Evolutionary conservation across 352 stramenopile genomes (phyloP).

Genomic region (Globisporangium sylvaticum): DNA sequence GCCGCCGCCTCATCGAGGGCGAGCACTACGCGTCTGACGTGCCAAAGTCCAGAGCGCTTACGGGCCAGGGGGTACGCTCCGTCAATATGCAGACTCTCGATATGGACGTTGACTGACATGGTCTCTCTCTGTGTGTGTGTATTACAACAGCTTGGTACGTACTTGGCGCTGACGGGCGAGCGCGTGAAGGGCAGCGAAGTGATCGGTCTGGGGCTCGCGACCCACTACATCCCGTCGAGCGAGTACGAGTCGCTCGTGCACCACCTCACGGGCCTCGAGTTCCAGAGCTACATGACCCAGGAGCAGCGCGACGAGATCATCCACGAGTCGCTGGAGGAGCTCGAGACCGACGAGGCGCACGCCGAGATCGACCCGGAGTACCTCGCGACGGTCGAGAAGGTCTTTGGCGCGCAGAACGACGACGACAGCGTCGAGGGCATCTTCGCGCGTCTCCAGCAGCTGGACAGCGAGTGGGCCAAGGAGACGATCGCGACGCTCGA

Average conservation of each 20-base stretch:
- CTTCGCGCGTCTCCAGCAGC: conserved; percentile 46
- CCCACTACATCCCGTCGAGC: conserved; percentile 92
- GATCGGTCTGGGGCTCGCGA: conserved; percentile 93
- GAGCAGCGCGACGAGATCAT: conserved; percentile 85
- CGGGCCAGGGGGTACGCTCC: conserved; percentile 68
- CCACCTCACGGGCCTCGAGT: conserved; percentile 82
- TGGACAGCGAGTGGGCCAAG: conserved; percentile 67
- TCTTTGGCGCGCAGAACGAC: conserved; percentile 75
- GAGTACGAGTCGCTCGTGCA: conserved; percentile 87
- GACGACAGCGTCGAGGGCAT: conserved; percentile 77
- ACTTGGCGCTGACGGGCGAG: conserved; percentile 93
- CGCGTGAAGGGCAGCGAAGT: conserved; percentile 88
- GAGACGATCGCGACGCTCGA: conserved; percentile 81
- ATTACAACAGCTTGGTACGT: conserved; percentile 80
- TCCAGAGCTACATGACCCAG: conserved; percentile 62
- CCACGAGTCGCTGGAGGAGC: conserved; percentile 66
- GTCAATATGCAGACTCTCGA: no score
- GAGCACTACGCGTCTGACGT: conserved; percentile 75
- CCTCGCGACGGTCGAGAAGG: conserved; percentile 63
- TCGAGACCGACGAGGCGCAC: conserved; percentile 83
- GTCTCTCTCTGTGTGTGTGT: background rate
- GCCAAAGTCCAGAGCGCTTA: conserved; percentile 62
- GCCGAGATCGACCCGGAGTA: conserved; percentile 77
- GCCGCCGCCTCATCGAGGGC: conserved; percentile 57
- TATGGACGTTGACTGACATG: no score